Percentiles rank a stretch among this genome's conserved stretches.
phyloP scores from a whole-genome alignment of 2,329 filamentous ascomycete genomes.

The Dryadomyces sulphureus region DNA sequence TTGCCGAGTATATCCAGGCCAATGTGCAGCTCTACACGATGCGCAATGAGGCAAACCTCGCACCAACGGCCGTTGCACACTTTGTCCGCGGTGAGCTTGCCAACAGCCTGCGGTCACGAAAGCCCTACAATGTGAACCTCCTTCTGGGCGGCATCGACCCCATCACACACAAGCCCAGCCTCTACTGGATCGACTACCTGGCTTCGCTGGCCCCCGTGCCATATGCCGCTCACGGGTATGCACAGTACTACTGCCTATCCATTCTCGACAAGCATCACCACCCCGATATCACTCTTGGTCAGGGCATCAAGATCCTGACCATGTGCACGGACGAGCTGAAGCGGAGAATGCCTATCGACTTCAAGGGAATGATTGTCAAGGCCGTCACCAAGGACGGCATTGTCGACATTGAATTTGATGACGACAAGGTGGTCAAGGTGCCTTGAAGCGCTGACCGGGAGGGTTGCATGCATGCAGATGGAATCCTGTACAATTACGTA shows the following conservation, averaged over 20 bases:
- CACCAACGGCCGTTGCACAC: conserved; percentile 74
- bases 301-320: conserved; percentile 81
- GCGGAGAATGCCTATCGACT: conserved; percentile 91
- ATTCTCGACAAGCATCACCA: conserved; percentile 98
- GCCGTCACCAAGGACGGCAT: conserved; percentile 91
- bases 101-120: conserved; percentile 74
- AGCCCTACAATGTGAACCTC: conserved; percentile 94
- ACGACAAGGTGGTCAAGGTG: conserved; percentile 55
- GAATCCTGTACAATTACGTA: conserved; percentile 1
- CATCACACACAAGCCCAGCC: conserved; percentile 75
- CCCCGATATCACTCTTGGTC: conserved; percentile 75
- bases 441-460: conserved; percentile 23
- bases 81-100: conserved; percentile 93
- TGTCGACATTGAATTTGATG: conserved; percentile 69
- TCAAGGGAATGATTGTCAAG: conserved; percentile 94
- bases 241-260: conserved; percentile 97
- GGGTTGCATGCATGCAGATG: neutral
- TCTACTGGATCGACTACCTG: conserved; percentile 98
- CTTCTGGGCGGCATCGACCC: conserved; percentile 87
- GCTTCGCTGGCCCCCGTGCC: conserved; percentile 76
- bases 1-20: conserved; percentile 97
- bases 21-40: conserved; percentile 97
- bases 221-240: conserved; percentile 95
- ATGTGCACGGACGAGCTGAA: conserved; percentile 97
- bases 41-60: conserved; percentile 89